Evolutionary conservation across 176 grass and related monocot genomes (phyloP), one percentile per base, ranked within the genome.

Genomic region (Eremochloa ophiuroides): DNA sequence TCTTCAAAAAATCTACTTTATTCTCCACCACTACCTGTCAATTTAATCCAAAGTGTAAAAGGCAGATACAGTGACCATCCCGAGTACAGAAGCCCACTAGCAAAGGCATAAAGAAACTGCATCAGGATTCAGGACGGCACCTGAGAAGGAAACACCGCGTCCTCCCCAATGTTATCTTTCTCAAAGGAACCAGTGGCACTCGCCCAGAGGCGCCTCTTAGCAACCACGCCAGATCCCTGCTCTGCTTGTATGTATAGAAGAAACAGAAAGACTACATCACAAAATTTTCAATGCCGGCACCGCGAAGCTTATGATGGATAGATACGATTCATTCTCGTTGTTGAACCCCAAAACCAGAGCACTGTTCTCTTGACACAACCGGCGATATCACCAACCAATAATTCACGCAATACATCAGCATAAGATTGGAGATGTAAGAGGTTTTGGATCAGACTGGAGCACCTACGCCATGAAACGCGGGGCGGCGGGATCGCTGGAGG

Each of bases 1-100:
- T 68, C 88, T 90, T 94, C 28, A 93, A 22, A 1, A 95, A 25
- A 58, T 80, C 90, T 43, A 90, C 59, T 71, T 70, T 72, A 40
- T 62, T 65, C 48, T 85, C 83, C 79, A 88, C 71, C 42, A 78
- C 60, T 12, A 53, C 81, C 93, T 93, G 75, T 60, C 83, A 68
- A 82, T 75, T 25, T 43, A 70, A 23, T n/a, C 46, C 56, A 29
- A 67, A 63, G 28, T 15, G 20, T 61, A 35, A 83, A 46, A 83
- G 70, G 17, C n/a, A 48, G 59, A 46, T 35, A 46, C n/a, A 91
- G 28, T 18, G 65, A 74, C 51, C n/a, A 46, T 12, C n/a, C 23
- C 31, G 34, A 73, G 20, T 40, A 27, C 6, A n/a, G 51, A 67
- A 83, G 2, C 12, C 17, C 41, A 67, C 29, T 66, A 40, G 10